Conservation (phyloP, 805 yeast genomes). For the Starmerella geochares region DNA sequence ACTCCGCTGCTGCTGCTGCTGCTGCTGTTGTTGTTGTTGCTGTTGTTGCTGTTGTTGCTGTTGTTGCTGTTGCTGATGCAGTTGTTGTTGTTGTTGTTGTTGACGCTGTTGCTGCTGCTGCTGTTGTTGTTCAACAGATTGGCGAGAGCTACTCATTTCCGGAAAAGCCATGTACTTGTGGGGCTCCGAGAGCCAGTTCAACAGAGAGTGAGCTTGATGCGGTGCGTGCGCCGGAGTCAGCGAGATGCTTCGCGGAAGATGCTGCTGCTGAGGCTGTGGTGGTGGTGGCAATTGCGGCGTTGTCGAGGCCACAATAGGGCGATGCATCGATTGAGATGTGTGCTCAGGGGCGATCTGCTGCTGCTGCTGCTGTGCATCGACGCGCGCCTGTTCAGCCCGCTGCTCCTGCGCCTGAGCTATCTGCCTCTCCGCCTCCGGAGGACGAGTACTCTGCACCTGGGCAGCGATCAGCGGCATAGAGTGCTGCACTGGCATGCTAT, state of each 20-base stretch:
- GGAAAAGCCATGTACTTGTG: conserved; percentile 19
- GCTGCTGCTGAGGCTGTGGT: not conserved
- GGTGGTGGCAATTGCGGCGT: not conserved
- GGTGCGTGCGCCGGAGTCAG: not conserved
- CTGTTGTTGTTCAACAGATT: conserved; percentile 5
- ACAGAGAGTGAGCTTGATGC: not conserved
- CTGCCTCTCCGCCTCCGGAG: not conserved
- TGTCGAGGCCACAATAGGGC: not conserved
- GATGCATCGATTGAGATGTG: not conserved
- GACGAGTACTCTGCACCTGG: not conserved
- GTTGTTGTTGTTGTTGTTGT: conserved; percentile 3
- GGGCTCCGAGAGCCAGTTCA: conserved; percentile 12
- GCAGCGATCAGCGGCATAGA: conserved; percentile 1
- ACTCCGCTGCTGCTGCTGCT: not conserved
- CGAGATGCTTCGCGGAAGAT: not conserved
- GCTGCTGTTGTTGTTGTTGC: not conserved
- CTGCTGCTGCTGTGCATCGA: not conserved
- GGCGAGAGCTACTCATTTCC: conserved; percentile 2
- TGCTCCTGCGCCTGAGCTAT: conserved; percentile 1
- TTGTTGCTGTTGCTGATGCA: conserved; percentile 1
- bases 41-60: not conserved
- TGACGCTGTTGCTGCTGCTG: not conserved
- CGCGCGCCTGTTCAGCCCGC: not conserved
- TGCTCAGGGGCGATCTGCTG: not conserved
- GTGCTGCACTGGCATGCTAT: not conserved